Evolutionary conservation across 352 stramenopile genomes (phyloP), one percentile per base, ranked within the genome.

Genomic region (Globisporangium orthogonon): DNA sequence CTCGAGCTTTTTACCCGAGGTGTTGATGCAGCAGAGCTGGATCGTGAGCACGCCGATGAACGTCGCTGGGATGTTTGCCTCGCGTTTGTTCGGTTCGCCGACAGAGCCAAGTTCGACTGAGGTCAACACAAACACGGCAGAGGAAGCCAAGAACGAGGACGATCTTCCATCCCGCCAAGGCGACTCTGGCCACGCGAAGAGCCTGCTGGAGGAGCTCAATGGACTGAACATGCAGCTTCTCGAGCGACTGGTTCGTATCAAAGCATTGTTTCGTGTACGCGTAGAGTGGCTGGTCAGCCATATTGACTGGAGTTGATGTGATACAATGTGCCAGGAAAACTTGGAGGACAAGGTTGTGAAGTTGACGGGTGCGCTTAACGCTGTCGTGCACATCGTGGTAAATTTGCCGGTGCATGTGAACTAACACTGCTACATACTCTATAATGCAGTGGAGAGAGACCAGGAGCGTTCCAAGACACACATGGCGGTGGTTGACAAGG

Each of bases 171-270:
- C 46, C 17, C 44, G 10, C 29, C 61, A 76, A 44, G 62, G 47
- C 13, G 72, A 73, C 31, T 52, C 52, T 23, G 54, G 63, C 9
- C 74, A 91, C 37, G 74, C 74, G n/a, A 86, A 80, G 30, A 93
- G 80, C 50, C 69, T 93, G 46, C 60, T 93, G 30, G 78, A 93
- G 56, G 83, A 93, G 52, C 70, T 93, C 9, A 93, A 93, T 60
- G 78, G 78, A 0, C 74, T 93, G 15, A 93, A 93, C 39, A 91
- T 93, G 83, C 74, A 89, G 67, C 61, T 93, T 0, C 77, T 93
- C 56, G 77, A 89, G 55, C 75, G 83, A 33, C 67, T 92, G 74
- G 82, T 92, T 68, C 15, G 66, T 63, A 17, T 10, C 7, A 40
- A 18, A 15, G 23, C 28, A 3, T 17, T 50, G 33, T n/a, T 7